These are phyloP conservation scores for Salvia rosmarinus DNA, from an alignment of 257 asterid genomes.

Conservation along the genomic window DNA sequence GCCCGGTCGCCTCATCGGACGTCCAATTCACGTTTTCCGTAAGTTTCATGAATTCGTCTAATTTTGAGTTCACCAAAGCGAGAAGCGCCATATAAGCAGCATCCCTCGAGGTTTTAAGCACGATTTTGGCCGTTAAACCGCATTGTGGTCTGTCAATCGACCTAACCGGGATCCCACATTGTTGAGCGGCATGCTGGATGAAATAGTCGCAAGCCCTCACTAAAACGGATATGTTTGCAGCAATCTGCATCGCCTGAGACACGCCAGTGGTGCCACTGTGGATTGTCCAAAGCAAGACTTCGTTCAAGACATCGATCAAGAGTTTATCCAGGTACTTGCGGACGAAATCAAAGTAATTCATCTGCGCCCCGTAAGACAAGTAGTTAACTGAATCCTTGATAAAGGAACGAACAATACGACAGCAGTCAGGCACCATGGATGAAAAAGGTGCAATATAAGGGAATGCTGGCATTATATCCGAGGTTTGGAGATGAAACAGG, in stretches of 20 bases:
- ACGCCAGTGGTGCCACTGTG: constrained; percentile 67
- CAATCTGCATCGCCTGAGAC: constrained; percentile 94
- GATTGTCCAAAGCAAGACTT: constrained; percentile 59
- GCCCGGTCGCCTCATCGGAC: constrained; percentile 64
- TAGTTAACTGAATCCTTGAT: constrained; percentile 81
- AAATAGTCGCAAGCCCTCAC: constrained; percentile 94
- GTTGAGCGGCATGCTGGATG: constrained; percentile 96
- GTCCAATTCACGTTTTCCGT: constrained; percentile 83
- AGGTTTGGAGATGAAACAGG: constrained; percentile 80
- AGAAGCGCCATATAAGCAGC: constrained; percentile 84
- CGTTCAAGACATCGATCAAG: constrained; percentile 81
- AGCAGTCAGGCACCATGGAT: constrained; percentile 85
- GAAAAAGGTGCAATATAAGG: constrained; percentile 95
- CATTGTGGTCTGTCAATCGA: constrained; percentile 80
- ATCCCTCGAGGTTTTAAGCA: constrained; percentile 83
- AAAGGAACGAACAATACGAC: constrained; percentile 76
- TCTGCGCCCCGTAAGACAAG: constrained; percentile 77
- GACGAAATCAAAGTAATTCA: constrained; percentile 83
- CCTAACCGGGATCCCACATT: constrained; percentile 85
- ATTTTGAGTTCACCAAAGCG: constrained; percentile 65
- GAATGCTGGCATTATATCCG: constrained; percentile 95
- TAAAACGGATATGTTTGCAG: constrained; percentile 82
- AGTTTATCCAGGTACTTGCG: constrained; percentile 78
- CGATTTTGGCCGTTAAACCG: constrained; percentile 79
- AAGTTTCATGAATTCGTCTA: constrained; percentile 80